phyloP scores from a whole-genome alignment of 2,329 filamentous ascomycete species.

The Intubia oerlemansii region DNA sequence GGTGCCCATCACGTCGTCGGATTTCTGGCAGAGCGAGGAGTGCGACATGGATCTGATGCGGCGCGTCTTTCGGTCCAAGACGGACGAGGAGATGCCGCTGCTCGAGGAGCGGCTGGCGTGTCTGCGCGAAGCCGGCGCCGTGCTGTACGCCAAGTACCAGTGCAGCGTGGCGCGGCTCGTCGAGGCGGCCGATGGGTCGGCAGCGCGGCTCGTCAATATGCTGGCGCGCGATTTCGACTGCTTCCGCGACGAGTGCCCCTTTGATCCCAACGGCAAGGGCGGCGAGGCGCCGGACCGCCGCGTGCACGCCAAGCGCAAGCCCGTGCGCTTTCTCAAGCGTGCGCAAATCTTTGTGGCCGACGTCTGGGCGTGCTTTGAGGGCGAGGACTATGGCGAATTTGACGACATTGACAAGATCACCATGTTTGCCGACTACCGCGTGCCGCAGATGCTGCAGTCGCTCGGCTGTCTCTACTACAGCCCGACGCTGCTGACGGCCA shows the following conservation, averaged over 20 bases:
- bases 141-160: conserved; percentile 63
- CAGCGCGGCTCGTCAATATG: conserved; percentile 67
- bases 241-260: conserved; percentile 59
- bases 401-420: conserved; percentile 86
- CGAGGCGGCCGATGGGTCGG: conserved; percentile 52
- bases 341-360: conserved; percentile 94
- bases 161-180: conserved; percentile 57
- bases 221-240: conserved; percentile 64
- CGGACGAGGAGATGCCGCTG: conserved; percentile 70
- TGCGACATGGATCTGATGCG: conserved; percentile 54
- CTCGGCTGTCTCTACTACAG: conserved; percentile 71
- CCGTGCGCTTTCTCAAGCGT: conserved; percentile 71
- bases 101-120: conserved; percentile 58
- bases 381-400: conserved; percentile 59
- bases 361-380: conserved; percentile 88
- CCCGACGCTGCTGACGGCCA: conserved; percentile 51
- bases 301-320: conserved; percentile 19
- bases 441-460: conserved; percentile 78
- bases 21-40: conserved; percentile 65
- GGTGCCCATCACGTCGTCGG: conserved; percentile 71
- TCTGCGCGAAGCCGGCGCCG: conserved; percentile 59
- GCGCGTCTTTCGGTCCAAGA: conserved; percentile 70
- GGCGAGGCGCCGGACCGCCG: conserved; percentile 43
- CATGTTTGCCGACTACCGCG: conserved; percentile 96
- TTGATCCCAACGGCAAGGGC: too few species aligned